Percentiles rank a stretch among this genome's conserved stretches.
Conservation (phyloP, 208 protist genomes). For the Leishmania major region DNA sequence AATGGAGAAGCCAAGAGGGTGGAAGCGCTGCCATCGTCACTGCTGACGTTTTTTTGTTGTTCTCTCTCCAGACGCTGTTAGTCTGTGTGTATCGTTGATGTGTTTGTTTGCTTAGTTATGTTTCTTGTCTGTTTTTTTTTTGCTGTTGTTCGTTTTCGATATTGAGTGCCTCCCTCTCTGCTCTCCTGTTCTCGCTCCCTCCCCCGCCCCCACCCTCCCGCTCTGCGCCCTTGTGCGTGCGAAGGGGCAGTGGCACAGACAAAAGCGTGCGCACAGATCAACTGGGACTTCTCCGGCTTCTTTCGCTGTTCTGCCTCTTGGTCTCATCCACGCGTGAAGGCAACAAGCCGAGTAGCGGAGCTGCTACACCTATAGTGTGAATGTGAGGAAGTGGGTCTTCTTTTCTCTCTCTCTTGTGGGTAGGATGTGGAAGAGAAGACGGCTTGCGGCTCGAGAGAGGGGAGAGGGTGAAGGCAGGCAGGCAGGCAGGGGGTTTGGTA, state of each 20-base stretch:
- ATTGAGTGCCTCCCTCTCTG: background rate
- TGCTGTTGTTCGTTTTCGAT: background rate
- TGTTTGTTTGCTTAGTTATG: background rate
- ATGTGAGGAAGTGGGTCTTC: background rate
- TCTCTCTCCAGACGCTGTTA: background rate
- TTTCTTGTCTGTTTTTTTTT: slow-evolving; percentile 1
- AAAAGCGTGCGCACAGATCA: background rate
- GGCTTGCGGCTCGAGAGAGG: background rate
- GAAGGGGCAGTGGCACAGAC: background rate
- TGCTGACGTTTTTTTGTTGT: background rate
- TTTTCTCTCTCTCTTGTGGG: background rate
- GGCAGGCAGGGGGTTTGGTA: background rate
- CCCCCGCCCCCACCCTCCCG: background rate
- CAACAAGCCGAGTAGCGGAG: background rate
- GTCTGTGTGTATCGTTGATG: background rate
- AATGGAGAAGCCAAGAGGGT: background rate
- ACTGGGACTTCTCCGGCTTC: too few species aligned
- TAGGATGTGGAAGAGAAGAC: background rate
- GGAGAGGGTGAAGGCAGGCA: background rate
- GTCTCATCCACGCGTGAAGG: background rate
- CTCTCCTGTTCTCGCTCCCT: background rate
- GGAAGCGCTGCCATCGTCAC: background rate
- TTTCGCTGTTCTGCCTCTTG: background rate
- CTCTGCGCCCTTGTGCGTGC: background rate
- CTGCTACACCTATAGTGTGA: background rate